Evolutionary conservation across 1,284 basidiomycete genomes (phyloP), one percentile per base, ranked within the genome.

Genomic region (Sporisorium scitamineum): DNA sequence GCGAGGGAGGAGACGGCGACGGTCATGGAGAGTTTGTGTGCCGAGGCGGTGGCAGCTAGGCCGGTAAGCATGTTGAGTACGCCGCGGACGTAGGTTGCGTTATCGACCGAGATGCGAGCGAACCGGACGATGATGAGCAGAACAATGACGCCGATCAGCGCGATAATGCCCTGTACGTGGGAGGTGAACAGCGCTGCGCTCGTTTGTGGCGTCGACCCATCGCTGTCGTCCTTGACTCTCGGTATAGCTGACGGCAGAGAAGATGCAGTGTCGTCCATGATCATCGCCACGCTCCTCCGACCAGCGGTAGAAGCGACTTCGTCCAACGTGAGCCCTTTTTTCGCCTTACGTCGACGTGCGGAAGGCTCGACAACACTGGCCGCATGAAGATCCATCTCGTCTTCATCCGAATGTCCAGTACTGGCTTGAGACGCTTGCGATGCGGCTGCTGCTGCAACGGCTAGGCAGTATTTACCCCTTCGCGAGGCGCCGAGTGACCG

Each of bases 41-140:
- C 72, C 0, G 72, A 75, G 11, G 72, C 67, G 20, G 58, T 27
- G 14, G 72, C 67, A 7, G 72, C 72, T 1, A 75, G 51, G 26
- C 72, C 72, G 14, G 72, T 75, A n/a, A 75, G 61, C 72, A 75
- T 75, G 60, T 75, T 75, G 48, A 75, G 63, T 2, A 63, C 56
- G 24, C 72, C 72, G 3, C 72, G 59, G 13, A 75, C 72, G 39
- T 75, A 75, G 16, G 72, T 70, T 24, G 67, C 62, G 41, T 75
- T 75, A 57, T 66, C 61, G 3, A 54, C 47, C 16, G 67, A 62
- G 57, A 75, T 70, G 13, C 26, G 54, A 2, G 62, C 72, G 20
- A 70, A 70, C 3, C 31, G 37, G 3, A 75, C 72, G 20, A 75
- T 56, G 44, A 75, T 70, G n/a, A 75, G 63, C 29, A 75, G 57